These are phyloP conservation scores for Didymellaceae sp. DNA, from an alignment of 2,329 filamentous ascomycete species.

Conservation along the genomic window DNA sequence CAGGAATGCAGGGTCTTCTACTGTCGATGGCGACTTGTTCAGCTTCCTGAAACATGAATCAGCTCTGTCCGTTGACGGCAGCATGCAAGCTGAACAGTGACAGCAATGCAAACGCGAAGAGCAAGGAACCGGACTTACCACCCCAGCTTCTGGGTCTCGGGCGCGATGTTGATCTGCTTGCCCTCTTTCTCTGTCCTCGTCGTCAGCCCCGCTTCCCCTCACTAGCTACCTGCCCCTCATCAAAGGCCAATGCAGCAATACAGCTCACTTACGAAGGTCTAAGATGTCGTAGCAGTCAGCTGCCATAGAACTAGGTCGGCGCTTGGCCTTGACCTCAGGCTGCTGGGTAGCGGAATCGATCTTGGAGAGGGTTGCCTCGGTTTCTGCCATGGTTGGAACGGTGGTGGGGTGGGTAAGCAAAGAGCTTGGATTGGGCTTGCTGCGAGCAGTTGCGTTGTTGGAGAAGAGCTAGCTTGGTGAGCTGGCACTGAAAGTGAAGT, in stretches of 20 bases:
- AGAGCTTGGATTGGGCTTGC: slow-evolving; percentile 13
- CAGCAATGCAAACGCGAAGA: not conserved
- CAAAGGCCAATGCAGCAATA: slow-evolving; percentile 17
- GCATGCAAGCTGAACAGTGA: slow-evolving; percentile 1
- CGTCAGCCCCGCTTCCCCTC: slow-evolving; percentile 46
- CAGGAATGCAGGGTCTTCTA: slow-evolving; percentile 85
- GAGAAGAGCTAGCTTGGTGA: slow-evolving; percentile 22
- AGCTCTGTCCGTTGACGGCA: slow-evolving; percentile 9
- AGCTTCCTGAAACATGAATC: slow-evolving; percentile 73
- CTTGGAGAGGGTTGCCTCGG: slow-evolving; percentile 71
- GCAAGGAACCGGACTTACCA: slow-evolving; percentile 66
- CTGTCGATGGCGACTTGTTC: slow-evolving; percentile 77
- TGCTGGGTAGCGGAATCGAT: slow-evolving; percentile 90
- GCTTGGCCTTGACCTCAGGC: slow-evolving; percentile 64
- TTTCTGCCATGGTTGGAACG: slow-evolving; percentile 58
- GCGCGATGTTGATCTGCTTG: slow-evolving; percentile 74
- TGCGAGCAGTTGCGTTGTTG: slow-evolving; percentile 12
- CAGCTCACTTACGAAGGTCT: slow-evolving; percentile 74
- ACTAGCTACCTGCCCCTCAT: slow-evolving; percentile 25
- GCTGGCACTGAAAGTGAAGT: slow-evolving; percentile 12
- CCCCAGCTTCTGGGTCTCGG: slow-evolving; percentile 85
- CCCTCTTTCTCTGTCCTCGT: slow-evolving; percentile 70
- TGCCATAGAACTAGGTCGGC: slow-evolving; percentile 74
- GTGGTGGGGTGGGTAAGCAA: slow-evolving; percentile 15
- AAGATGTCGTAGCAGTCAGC: slow-evolving; percentile 81